Conservation (phyloP, 225 moss, liverwort and hornwort species). For the Antitrichia curtipendula region DNA sequence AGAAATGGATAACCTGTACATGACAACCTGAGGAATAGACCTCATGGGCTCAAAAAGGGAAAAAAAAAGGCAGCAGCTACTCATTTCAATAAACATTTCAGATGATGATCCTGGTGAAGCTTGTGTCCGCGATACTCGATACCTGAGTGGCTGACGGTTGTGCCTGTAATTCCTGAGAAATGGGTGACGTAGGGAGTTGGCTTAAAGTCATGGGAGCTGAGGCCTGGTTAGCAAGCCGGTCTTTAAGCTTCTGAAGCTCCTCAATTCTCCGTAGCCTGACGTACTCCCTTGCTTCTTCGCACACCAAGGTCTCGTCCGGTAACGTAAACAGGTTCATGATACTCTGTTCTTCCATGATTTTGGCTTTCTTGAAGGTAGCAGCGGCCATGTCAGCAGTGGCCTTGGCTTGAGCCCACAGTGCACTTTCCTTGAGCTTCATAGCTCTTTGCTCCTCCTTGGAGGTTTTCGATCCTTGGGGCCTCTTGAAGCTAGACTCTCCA, state of each 20-base stretch:
- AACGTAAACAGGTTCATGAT: conserved; percentile 34
- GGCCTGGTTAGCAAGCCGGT: conserved; percentile 12
- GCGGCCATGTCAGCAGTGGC: conserved; percentile 48
- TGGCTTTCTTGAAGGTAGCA: conserved; percentile 29
- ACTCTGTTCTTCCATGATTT: conserved; percentile 38
- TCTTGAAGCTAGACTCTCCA: conserved; percentile 30
- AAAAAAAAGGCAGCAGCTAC: neutral
- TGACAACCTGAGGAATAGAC: conserved; percentile 22
- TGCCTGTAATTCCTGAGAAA: conserved; percentile 22
- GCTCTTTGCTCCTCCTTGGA: conserved; percentile 33
- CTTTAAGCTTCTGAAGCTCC: conserved; percentile 39
- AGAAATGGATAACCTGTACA: conserved; percentile 37
- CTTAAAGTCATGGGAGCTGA: conserved; percentile 5
- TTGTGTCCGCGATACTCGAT: conserved; percentile 31
- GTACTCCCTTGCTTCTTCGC: conserved; percentile 35
- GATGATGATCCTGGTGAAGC: conserved; percentile 29
- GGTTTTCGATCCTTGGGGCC: conserved; percentile 30
- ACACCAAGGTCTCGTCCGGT: conserved; percentile 29
- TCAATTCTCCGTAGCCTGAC: conserved; percentile 25
- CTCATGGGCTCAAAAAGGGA: neutral
- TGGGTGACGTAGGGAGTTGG: conserved; percentile 15
- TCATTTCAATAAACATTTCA: conserved; percentile 3
- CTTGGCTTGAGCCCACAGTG: conserved; percentile 33
- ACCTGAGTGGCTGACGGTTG: conserved; percentile 31
- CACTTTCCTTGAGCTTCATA: conserved; percentile 32